Evolutionary conservation across 1,284 basidiomycete species (phyloP).

Genomic region (Sphagnurus paluster): DNA sequence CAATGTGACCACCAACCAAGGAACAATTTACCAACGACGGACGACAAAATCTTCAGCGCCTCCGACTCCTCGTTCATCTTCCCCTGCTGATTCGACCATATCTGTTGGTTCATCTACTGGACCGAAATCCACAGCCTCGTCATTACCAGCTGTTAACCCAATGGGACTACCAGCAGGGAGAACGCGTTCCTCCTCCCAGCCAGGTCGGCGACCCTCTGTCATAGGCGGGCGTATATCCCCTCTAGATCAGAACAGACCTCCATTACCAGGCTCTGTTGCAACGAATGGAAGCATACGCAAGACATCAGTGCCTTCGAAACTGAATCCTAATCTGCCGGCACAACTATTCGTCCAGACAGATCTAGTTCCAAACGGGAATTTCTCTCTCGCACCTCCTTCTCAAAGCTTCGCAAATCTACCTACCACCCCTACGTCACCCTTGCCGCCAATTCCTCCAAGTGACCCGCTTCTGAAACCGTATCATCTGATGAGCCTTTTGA

Average conservation of each 20-base stretch:
- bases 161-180: slow-evolving; percentile 39
- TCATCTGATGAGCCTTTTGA: slow-evolving; percentile 83
- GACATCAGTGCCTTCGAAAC: slow-evolving; percentile 58
- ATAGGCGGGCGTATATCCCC: slow-evolving; percentile 48
- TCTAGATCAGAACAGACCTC: slow-evolving; percentile 45
- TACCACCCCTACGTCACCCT: slow-evolving; percentile 71
- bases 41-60: slow-evolving; percentile 62
- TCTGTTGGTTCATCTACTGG: slow-evolving; percentile 43
- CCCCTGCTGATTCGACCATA: slow-evolving; percentile 58
- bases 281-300: slow-evolving; percentile 49
- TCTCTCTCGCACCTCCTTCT: slow-evolving; percentile 51
- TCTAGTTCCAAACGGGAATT: slow-evolving; percentile 33
- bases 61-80: slow-evolving; percentile 54
- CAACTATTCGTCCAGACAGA: slow-evolving; percentile 56
- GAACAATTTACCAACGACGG: slow-evolving; percentile 71
- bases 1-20: slow-evolving; percentile 57
- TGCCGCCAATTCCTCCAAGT: slow-evolving; percentile 66
- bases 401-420: slow-evolving; percentile 58
- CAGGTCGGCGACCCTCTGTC: slow-evolving; percentile 62
- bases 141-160: slow-evolving; percentile 38
- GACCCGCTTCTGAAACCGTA: slow-evolving; percentile 86
- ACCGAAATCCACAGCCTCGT: slow-evolving; percentile 42
- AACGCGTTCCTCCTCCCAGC: slow-evolving; percentile 67
- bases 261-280: slow-evolving; percentile 42
- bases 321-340: slow-evolving; percentile 47